Base-by-base conservation (phyloP, 768 basidiomycete species). In the Lyophyllum semitale region DNA sequence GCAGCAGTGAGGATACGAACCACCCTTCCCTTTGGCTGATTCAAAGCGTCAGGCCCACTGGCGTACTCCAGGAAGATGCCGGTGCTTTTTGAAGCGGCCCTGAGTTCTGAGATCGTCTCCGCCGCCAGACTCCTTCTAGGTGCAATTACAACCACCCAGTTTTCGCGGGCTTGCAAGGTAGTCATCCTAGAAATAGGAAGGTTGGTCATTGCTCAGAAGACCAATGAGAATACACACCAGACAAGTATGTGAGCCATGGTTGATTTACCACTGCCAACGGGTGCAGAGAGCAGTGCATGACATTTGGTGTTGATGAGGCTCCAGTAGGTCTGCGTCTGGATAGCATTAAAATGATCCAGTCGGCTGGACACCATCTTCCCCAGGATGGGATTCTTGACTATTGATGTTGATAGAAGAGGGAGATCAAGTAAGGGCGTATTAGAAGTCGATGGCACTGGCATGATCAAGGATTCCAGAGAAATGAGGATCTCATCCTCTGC, bases 291-390 rank as follows among this genome's bases (percentile, higher is more conserved):
- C 27, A 98, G 71, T 2, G 84, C 69, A 65, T 95, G 91, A 30
- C 75, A 68, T 37, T 77, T 74, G 3, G 91, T 88, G 63, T 87
- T 83, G 48, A 87, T 72, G 15, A 91, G 62, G 37, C 85, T 84
- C 93, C 96, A 98, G 68, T 91, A 91, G 7, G 83, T 76, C 59
- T 98, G 96, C 0, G 90, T 92, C 66, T 99, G 97, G 1, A 97
- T 84, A 1, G 86, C 83, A 63, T 94, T 97, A 67, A 98, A 79
- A 27, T 80, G 77, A 22, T 72, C 75, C 25, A 88, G 58, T 41
- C 72, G 77, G 2, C 70, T 64, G 13, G 77, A 68, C 59, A 88
- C 79, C 1, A 78, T 55, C 18, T 74, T 69, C 60, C 79, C 74
- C 3, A 90, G 66, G 1, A 66, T 54, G 0, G 75, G 68, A 55